phyloP scores from a whole-genome alignment of 2,329 filamentous ascomycete genomes.

The Stachybotrys chartarum region DNA sequence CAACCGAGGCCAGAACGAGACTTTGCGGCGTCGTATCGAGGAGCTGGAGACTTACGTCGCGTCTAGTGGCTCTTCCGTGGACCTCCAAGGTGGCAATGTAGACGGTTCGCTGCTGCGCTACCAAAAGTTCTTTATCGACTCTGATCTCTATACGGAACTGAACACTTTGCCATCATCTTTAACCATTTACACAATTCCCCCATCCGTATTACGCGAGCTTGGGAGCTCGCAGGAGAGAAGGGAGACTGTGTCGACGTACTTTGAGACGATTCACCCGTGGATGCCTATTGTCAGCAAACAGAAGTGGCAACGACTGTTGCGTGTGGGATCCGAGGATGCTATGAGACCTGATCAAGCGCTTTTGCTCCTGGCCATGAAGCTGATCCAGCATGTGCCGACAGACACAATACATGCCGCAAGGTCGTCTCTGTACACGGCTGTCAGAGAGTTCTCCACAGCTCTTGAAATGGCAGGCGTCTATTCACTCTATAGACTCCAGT shows the following conservation, averaged over 20 bases:
- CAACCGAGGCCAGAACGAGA: constrained; percentile 1
- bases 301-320: constrained; percentile 1
- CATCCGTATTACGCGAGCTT: background rate
- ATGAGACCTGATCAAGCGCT: constrained; percentile 7
- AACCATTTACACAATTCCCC: constrained; percentile 1
- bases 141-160: constrained; percentile 2
- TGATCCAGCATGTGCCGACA: constrained; percentile 9
- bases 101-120: constrained; percentile 3
- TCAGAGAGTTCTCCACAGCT: constrained; percentile 7
- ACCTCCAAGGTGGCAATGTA: background rate
- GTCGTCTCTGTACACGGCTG: constrained; percentile 5
- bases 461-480: constrained; percentile 14
- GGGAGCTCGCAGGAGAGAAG: constrained; percentile 1
- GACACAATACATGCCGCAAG: constrained; percentile 1
- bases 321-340: background rate
- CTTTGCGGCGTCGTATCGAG: constrained; percentile 4
- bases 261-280: constrained; percentile 6
- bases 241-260: constrained; percentile 4
- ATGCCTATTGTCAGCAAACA: constrained; percentile 7
- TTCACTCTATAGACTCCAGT: constrained; percentile 17
- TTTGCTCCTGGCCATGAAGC: constrained; percentile 16
- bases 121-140: constrained; percentile 6
- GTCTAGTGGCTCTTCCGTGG: background rate
- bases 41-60: constrained; percentile 7
- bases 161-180: background rate